Percentiles rank a stretch among this genome's conserved stretches.
phyloP scores from a whole-genome alignment of 1,284 basidiomycete genomes.

The Earliella scabrosa region DNA sequence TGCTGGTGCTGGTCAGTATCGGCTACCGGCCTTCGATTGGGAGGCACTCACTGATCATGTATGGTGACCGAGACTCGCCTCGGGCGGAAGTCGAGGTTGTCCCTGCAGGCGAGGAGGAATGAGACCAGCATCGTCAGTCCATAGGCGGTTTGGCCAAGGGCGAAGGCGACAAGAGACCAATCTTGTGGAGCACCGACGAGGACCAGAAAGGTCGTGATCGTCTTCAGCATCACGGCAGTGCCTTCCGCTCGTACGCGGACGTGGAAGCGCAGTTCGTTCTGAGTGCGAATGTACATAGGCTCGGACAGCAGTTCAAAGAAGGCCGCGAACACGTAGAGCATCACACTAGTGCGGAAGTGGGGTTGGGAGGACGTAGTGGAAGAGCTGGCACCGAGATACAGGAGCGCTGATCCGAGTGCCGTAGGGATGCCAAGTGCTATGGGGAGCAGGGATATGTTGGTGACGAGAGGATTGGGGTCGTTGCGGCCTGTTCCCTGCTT shows the following conservation, averaged over 20 bases:
- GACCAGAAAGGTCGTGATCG: slow-evolving; percentile 69
- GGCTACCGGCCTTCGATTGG: neutral
- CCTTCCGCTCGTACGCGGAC: slow-evolving; percentile 85
- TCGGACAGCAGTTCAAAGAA: slow-evolving; percentile 81
- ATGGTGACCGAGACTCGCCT: slow-evolving; percentile 25
- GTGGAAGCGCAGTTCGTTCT: slow-evolving; percentile 66
- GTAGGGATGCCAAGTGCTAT: slow-evolving; percentile 37
- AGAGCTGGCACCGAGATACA: slow-evolving; percentile 34
- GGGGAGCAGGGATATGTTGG: slow-evolving; percentile 39
- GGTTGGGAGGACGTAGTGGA: slow-evolving; percentile 51
- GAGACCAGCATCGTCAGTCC: slow-evolving; percentile 43
- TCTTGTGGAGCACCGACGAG: slow-evolving; percentile 55
- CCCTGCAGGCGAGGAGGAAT: slow-evolving; percentile 34
- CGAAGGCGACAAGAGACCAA: slow-evolving; percentile 80
- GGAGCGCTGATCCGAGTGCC: slow-evolving; percentile 30
- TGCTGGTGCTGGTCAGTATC: slow-evolving; percentile 18
- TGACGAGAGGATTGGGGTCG: slow-evolving; percentile 15
- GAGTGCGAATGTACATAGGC: slow-evolving; percentile 83
- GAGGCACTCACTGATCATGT: slow-evolving; percentile 35
- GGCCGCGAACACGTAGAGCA: slow-evolving; percentile 75
- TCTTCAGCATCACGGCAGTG: slow-evolving; percentile 76
- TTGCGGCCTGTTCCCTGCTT: neutral
- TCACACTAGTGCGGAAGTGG: slow-evolving; percentile 65
- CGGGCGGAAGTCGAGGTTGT: slow-evolving; percentile 26
- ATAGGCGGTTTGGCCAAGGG: slow-evolving; percentile 79